Base-by-base conservation (phyloP, 1,139 yeast genomes). In the Ogataea hybrid region DNA sequence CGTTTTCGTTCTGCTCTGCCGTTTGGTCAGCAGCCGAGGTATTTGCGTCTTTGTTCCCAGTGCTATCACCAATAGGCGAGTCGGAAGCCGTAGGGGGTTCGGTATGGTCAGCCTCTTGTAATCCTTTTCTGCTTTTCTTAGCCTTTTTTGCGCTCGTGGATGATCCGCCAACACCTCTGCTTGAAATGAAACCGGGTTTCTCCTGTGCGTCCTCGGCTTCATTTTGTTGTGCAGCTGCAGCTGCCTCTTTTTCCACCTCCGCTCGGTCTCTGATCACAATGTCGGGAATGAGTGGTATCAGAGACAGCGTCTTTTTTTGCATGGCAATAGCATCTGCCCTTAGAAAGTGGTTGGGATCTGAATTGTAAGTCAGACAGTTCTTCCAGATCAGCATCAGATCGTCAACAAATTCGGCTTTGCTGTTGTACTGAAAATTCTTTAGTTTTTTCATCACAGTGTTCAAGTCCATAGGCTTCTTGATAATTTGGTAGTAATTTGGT, bases 351-450 rank as follows among this genome's bases (percentile, higher is more conserved):
- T 83, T 84, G 2, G 98, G 98, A 57, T 94, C 98, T 0, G 97
- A 86, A 62, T 94, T 94, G 61, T 88, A 94, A 0, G 90, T 79
- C 48, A 94, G 68, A 62, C 99, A 94, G 63, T 94, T 94, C 47
- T 81, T 80, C 98, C 98, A 94, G 28, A 94, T 94, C 43, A 94
- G 71, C 90, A 86, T 86, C 44, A 92, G 68, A 62, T 92, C 98
- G 58, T 86, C 95, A 17, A 89, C 95, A 70, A 92, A 92, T 52
- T 86, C 95, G 49, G 80, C 77, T 57, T 90, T 92, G 35, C 89
- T 85, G 52, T 75, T 77, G 61, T 92, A 92, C 49, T 86, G 90
- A 47, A 87, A 79, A 4, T 76, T 70, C 57, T 89, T 89, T 54
- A 94, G 69, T 59, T 90, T 92, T 57, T 89, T 90, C 81, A 89